phyloP scores from a whole-genome alignment of 805 yeast genomes.

The Myxozyma geophila region DNA sequence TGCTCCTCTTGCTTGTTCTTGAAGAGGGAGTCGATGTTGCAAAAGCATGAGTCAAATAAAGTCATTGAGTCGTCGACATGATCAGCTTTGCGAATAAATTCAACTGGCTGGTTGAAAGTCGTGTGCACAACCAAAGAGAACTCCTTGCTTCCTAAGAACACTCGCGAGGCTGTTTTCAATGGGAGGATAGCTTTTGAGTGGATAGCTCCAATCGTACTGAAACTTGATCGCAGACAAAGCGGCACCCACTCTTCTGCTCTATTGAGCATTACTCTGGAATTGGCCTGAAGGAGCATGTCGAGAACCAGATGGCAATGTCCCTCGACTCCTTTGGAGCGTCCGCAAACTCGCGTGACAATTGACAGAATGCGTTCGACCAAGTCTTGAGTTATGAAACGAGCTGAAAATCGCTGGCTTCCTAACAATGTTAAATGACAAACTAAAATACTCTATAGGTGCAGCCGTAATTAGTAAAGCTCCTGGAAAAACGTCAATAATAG shows the following conservation, averaged over 20 bases:
- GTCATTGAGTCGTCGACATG: not conserved
- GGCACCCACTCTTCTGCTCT: conserved; percentile 33
- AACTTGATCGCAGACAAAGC: conserved; percentile 7
- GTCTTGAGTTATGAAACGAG: conserved; percentile 9
- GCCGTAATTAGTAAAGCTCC: not conserved
- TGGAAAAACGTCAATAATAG: not conserved
- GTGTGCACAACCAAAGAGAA: conserved; percentile 13
- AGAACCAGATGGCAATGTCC: conserved; percentile 16
- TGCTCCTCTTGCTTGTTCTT: conserved; percentile 25
- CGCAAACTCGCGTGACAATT: conserved; percentile 6
- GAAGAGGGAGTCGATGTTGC: conserved; percentile 13
- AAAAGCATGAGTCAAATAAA: conserved; percentile 14
- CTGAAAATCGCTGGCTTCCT: conserved; percentile 19
- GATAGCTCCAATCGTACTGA: conserved; percentile 15
- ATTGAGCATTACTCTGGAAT: conserved; percentile 19
- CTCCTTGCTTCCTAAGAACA: conserved; percentile 13
- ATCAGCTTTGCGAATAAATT: not conserved
- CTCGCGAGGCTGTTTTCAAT: conserved; percentile 7
- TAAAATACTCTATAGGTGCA: conserved; percentile 13
- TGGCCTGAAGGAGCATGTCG: conserved; percentile 16
- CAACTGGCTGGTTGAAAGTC: conserved; percentile 12
- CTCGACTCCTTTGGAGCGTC: conserved; percentile 22
- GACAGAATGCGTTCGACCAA: conserved; percentile 14
- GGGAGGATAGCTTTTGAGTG: conserved; percentile 24
- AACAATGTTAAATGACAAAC: conserved; percentile 22